These are phyloP conservation scores for Eutrema salsugineum DNA, from an alignment of 441 rosid genomes.

Conservation along the genomic window DNA sequence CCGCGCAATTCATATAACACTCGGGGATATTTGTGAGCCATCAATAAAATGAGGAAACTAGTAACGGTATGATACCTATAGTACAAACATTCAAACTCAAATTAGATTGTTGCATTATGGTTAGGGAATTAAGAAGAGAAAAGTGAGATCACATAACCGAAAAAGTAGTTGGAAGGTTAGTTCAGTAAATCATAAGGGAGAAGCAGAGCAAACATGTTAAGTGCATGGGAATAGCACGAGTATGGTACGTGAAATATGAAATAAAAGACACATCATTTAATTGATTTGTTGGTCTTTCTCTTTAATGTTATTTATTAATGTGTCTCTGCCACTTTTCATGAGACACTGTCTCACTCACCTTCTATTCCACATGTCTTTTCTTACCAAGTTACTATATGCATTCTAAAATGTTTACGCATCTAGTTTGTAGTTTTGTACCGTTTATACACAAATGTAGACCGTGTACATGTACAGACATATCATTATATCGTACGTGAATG, in stretches of 20 bases:
- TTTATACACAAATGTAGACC: not conserved
- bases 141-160: slow-evolving; percentile 1
- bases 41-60: slow-evolving; percentile 1
- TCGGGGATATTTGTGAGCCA: not conserved
- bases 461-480: not conserved
- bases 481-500: not conserved
- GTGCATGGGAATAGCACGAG: slow-evolving; percentile 34
- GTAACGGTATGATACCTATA: not conserved
- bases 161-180: slow-evolving; percentile 31
- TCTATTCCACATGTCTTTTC: slow-evolving; percentile 22
- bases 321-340: slow-evolving; percentile 31
- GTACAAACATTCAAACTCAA: not conserved
- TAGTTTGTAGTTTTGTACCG: slow-evolving; percentile 1
- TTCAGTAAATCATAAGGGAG: slow-evolving; percentile 11
- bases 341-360: slow-evolving; percentile 24
- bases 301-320: slow-evolving; percentile 26
- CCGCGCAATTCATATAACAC: not conserved
- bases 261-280: slow-evolving; percentile 29
- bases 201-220: slow-evolving; percentile 29
- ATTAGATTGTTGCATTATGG: not conserved
- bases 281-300: slow-evolving; percentile 18
- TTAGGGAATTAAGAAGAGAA: not conserved
- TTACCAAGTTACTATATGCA: not conserved
- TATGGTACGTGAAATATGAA: slow-evolving; percentile 30
- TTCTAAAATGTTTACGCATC: not conserved